Evolutionary conservation across 1,284 basidiomycete species (phyloP).

Genomic region (Cryptococcus maquisensis): DNA sequence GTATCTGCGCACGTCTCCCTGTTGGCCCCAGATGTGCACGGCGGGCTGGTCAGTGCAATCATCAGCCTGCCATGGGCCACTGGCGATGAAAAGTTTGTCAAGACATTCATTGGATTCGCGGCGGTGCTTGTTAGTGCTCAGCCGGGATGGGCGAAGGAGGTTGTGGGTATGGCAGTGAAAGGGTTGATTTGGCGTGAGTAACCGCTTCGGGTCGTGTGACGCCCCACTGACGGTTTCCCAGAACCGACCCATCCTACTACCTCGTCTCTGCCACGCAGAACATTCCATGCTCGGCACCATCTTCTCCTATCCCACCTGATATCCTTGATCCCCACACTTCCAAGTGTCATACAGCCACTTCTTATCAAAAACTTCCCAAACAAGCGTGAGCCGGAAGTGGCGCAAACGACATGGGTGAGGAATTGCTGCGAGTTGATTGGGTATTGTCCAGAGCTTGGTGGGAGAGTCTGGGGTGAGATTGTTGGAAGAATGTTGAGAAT

Average conservation of each 20-base stretch:
- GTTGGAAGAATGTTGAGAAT: constrained; percentile 90
- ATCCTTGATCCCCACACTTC: constrained; percentile 81
- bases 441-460: constrained; percentile 85
- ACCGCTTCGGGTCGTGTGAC: background rate
- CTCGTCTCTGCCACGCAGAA: constrained; percentile 62
- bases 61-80: constrained; percentile 87
- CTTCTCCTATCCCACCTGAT: constrained; percentile 77
- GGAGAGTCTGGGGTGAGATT: constrained; percentile 77
- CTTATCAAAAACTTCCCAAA: constrained; percentile 84
- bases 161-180: constrained; percentile 74
- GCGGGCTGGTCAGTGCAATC: constrained; percentile 81
- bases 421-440: constrained; percentile 79
- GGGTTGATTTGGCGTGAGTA: constrained; percentile 83
- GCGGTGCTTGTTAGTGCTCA: constrained; percentile 90
- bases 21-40: constrained; percentile 56
- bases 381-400: constrained; percentile 76
- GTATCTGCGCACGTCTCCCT: constrained; percentile 65
- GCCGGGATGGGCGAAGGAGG: constrained; percentile 82
- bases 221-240: constrained; percentile 8
- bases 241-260: constrained; percentile 19
- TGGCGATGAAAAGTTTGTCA: constrained; percentile 71
- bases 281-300: constrained; percentile 82
- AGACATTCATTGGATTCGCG: constrained; percentile 79
- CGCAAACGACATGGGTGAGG: constrained; percentile 86
- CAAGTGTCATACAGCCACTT: constrained; percentile 77